Percentiles rank a stretch among this genome's conserved stretches.
Evolutionary conservation across 768 basidiomycete species (phyloP).

Genomic region (Lepiota subincarnata): DNA sequence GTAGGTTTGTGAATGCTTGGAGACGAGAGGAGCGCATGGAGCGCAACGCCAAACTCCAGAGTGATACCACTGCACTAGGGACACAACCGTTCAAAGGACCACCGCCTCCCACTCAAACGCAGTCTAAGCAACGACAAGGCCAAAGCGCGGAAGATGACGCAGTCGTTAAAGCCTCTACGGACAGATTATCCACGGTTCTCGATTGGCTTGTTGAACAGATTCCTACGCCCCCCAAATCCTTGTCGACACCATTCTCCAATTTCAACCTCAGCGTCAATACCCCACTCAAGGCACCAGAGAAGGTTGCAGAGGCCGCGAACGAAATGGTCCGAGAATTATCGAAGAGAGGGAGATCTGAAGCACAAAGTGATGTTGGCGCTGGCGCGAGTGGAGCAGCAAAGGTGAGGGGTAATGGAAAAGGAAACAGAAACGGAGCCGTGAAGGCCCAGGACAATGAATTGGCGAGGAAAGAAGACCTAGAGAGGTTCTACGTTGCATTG

Average conservation of each 20-base stretch:
- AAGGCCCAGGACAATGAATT: constrained; percentile 40
- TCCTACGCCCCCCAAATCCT: constrained; percentile 30
- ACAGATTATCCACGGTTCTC: constrained; percentile 68
- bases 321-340: background rate
- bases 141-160: constrained; percentile 38
- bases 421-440: constrained; percentile 13
- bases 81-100: background rate
- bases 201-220: constrained; percentile 79
- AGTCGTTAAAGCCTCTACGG: constrained; percentile 62
- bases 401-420: background rate
- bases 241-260: background rate
- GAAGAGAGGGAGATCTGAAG: constrained; percentile 13
- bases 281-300: constrained; percentile 7
- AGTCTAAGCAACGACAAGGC: background rate
- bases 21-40: constrained; percentile 48
- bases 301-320: constrained; percentile 10
- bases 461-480: constrained; percentile 70
- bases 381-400: constrained; percentile 20
- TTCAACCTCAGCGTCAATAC: background rate
- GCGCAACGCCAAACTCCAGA: constrained; percentile 19
- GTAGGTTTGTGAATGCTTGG: constrained; percentile 57
- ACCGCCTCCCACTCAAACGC: background rate
- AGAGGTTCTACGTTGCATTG: constrained; percentile 86
- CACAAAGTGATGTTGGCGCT: constrained; percentile 24
- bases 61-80: background rate